Base-by-base conservation (phyloP, 495 filamentous ascomycete species). In the Penicillium goetzii region DNA sequence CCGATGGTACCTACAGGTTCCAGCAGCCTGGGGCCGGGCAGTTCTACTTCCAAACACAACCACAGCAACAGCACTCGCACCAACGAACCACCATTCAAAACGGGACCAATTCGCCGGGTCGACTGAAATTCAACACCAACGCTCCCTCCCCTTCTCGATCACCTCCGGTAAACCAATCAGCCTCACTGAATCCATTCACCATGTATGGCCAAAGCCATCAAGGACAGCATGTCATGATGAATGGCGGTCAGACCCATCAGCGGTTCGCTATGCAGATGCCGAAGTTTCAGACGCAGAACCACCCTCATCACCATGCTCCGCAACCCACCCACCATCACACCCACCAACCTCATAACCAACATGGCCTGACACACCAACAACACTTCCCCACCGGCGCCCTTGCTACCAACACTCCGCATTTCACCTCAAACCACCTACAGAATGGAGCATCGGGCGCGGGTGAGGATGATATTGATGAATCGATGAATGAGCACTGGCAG, bases 201-300 rank as follows among this genome's bases (percentile, higher is more conserved):
- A 96, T 97, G 92, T 97, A 90, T 80, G 86, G 84, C 65, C 90
- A 93, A 70, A 83, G 83, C 41, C 91, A 93, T 67, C 89, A 93
- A 72, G 87, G 86, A 65, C 92, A 94, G 76, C 90, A 92, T 83
- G 85, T 89, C 67, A 86, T 91, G 85, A 86, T 91, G 81, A 89
- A 88, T 73, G 85, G 88, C 58, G 78, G 76, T 61, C 82, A 85
- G 60, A 74, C 78, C 62, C 86, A 87, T 68, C 87, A 86, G 69
- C 78, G 84, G 59, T 90, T 85, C 76, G 80, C 77, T 54, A 86
- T 88, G 81, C 85, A 85, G 65, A 83, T 90, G 69, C 85, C 84
- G 57, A 90, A 89, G 70, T 96, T 84, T 68, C 88, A 89, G 69
- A 86, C 89, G 59, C 88, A 88, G 72, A 76, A 70, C 38, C 86